Base-by-base conservation (phyloP, 2,329 filamentous ascomycete species). In the Arthroderma sp. region DNA sequence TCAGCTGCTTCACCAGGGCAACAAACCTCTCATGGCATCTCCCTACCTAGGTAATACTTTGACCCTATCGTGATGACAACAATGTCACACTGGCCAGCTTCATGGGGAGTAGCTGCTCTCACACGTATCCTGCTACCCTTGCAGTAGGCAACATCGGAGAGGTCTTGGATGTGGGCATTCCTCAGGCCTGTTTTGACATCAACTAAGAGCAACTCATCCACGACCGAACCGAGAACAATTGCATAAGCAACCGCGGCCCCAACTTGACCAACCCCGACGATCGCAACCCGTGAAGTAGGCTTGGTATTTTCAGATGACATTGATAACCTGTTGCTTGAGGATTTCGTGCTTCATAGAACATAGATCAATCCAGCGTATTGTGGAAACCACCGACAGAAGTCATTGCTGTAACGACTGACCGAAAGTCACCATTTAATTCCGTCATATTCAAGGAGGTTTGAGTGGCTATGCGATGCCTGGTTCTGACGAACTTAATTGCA, bases 1-100 rank as follows among this genome's bases (percentile, higher is more conserved):
- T 33, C 46, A 34, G 22, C 34, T 37, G 5, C 5, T 6, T 5
- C 27, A 27, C 39, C 29, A 5, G 22, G 36, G 27, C n/a, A 38
- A 41, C 10, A 3, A 29, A 29, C 4, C 27, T 10, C 15, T 22
- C 15, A 22, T 22, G 15, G 7, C 38, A 43, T 11, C 27, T 28
- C 43, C 47, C 40, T 58, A 61, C 65, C 62, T 47, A 57, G 52
- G 50, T 65, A 49, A 56, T 71, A 67, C 53, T 69, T 74, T n/a
- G 71, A 70, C 31, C 72, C 73, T 0, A 72, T 71, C 0, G 72
- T 74, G 41, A 76, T 68, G 39, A 77, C 64, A 5, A 76, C 64
- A 29, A 77, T 68, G 29, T 42, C 29, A 10, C 40, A 42, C 29
- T 42, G 40, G 10, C 40, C 29, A 10, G 40, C 40, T 10, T 42